Percentiles rank a stretch among this genome's conserved stretches.
Conservation (phyloP, 331 rosid species). For the Quercus lobata region DNA sequence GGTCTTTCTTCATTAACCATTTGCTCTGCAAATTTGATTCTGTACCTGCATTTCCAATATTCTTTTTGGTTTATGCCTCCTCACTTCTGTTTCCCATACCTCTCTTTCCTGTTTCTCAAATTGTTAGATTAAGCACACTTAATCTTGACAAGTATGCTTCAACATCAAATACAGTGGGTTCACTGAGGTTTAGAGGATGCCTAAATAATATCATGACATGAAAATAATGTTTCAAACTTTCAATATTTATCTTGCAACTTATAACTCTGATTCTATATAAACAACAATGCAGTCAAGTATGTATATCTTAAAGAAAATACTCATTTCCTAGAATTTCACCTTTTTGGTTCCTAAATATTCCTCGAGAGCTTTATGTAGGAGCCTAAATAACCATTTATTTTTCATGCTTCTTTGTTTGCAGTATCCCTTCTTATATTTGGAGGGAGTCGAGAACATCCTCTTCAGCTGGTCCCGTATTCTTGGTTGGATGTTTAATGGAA, state of each 20-base stretch:
- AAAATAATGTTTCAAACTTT: background rate
- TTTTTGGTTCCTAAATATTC: background rate
- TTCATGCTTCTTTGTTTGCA: conserved; percentile 18
- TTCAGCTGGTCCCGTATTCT: conserved; percentile 85
- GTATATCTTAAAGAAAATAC: too few relatives aligned
- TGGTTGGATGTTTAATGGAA: conserved; percentile 83
- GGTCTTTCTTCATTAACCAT: background rate
- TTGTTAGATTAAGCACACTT: background rate
- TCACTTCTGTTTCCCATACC: background rate
- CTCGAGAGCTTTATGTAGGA: background rate
- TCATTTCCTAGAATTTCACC: too few relatives aligned
- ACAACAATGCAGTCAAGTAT: too few relatives aligned
- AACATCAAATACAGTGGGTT: background rate
- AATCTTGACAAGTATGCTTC: background rate
- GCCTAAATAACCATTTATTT: conserved; percentile 3
- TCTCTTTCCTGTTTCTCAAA: background rate
- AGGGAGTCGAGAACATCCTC: conserved; percentile 70
- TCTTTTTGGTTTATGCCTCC: background rate
- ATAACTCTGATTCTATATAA: too few relatives aligned
- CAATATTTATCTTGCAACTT: too few relatives aligned
- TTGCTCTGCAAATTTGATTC: background rate
- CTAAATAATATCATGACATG: background rate
- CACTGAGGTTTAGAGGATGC: background rate
- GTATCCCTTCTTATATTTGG: conserved; percentile 64
- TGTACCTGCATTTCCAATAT: background rate